Evolutionary conservation across 768 basidiomycete genomes (phyloP).

Genomic region (Paxillus rubicundulus): DNA sequence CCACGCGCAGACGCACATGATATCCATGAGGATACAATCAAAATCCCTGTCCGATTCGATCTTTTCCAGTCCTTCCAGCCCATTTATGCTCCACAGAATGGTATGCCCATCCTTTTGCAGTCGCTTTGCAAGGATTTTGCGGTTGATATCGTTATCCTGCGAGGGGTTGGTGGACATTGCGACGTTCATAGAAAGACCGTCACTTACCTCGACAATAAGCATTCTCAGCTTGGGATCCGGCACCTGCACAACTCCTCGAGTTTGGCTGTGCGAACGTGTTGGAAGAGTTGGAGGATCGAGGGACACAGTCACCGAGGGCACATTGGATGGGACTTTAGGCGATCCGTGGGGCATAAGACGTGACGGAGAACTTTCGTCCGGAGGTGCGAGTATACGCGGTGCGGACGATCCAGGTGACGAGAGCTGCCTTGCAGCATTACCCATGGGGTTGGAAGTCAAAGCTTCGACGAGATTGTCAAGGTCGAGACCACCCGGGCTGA

Average conservation of each 20-base stretch:
- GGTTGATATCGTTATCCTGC: constrained; percentile 74
- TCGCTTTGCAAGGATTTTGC: constrained; percentile 65
- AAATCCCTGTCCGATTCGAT: constrained; percentile 57
- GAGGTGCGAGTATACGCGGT: neutral
- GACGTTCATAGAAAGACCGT: neutral
- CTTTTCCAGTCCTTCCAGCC: constrained; percentile 68
- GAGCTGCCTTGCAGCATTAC: neutral
- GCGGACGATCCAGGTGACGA: neutral
- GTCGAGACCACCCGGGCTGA: constrained; percentile 26
- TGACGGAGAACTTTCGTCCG: neutral
- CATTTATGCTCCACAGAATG: constrained; percentile 67
- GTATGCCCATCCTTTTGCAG: constrained; percentile 63
- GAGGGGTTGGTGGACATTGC: neutral
- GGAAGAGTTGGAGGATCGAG: neutral
- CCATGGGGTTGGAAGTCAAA: constrained; percentile 38
- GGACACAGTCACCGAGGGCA: neutral
- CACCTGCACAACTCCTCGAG: neutral
- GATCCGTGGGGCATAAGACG: neutral
- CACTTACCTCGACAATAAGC: constrained; percentile 64
- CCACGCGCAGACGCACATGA: constrained; percentile 51
- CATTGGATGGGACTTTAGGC: neutral
- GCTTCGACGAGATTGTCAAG: constrained; percentile 51
- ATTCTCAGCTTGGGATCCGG: neutral
- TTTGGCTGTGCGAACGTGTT: neutral
- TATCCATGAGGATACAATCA: constrained; percentile 80